Evolutionary conservation across 2,329 filamentous ascomycete genomes (phyloP).

Genomic region (Knoxdaviesia capensis): DNA sequence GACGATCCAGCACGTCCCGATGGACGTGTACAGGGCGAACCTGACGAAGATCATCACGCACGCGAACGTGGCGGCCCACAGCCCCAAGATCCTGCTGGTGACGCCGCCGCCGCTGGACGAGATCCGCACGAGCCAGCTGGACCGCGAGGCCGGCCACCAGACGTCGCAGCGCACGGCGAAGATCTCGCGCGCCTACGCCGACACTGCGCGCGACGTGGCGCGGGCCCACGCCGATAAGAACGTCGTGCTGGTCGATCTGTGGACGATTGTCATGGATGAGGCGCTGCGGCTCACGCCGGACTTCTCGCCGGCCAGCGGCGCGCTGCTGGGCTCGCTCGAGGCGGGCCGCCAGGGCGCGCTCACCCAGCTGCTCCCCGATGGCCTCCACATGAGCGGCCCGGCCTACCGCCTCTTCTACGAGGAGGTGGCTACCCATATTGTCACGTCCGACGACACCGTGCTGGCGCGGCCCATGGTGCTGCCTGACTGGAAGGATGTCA

Average conservation of each 20-base stretch:
- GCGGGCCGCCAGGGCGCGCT: slow-evolving; percentile 29
- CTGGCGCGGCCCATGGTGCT: too few species aligned
- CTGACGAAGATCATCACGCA: slow-evolving; percentile 53
- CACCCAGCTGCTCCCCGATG: slow-evolving; percentile 31
- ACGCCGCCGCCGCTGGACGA: slow-evolving; percentile 72
- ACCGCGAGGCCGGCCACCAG: slow-evolving; percentile 23
- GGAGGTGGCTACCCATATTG: slow-evolving; percentile 11
- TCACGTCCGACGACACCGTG: too few species aligned
- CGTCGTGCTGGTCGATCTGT: slow-evolving; percentile 58
- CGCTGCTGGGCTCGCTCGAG: slow-evolving; percentile 27
- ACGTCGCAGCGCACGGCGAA: slow-evolving; percentile 22
- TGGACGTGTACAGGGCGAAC: slow-evolving; percentile 59
- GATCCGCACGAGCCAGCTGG: slow-evolving; percentile 34
- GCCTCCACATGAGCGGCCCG: slow-evolving; percentile 33
- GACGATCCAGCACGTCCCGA: slow-evolving; percentile 54
- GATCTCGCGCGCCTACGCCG: slow-evolving; percentile 34
- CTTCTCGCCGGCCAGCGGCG: slow-evolving; percentile 30
- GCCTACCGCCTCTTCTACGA: slow-evolving; percentile 33
- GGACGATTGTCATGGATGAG: slow-evolving; percentile 55
- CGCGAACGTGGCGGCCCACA: slow-evolving; percentile 46
- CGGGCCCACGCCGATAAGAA: slow-evolving; percentile 34
- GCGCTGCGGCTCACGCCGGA: slow-evolving; percentile 35
- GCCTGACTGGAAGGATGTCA: too few species aligned
- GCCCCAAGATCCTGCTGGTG: slow-evolving; percentile 54
- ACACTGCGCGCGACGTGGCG: slow-evolving; percentile 44